A percentile compares a stretch with the other conserved stretches of the same genome.
These are phyloP conservation scores for Leptographium procerum DNA, from an alignment of 2,329 filamentous ascomycete species.

Conservation along the genomic window DNA sequence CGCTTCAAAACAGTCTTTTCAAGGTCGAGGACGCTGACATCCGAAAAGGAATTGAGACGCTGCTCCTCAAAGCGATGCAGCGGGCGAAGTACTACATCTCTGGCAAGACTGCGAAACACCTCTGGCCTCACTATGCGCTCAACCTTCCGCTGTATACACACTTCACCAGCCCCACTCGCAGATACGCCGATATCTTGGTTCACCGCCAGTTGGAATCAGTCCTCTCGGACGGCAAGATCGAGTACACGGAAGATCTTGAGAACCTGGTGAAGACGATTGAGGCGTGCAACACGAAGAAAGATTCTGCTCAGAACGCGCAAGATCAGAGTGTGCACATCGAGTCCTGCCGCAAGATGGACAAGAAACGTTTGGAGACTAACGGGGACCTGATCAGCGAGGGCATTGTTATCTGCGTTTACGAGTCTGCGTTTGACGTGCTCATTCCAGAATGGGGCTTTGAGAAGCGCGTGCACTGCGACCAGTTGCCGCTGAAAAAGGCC, in stretches of 20 bases:
- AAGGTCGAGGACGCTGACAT: constrained; percentile 79
- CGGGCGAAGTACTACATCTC: constrained; percentile 91
- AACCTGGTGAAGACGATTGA: constrained; percentile 84
- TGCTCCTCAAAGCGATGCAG: constrained; percentile 90
- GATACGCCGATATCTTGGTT: constrained; percentile 89
- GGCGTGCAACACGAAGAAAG: constrained; percentile 97
- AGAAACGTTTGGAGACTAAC: constrained; percentile 72
- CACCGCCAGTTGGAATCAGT: constrained; percentile 88
- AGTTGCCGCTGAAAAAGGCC: constrained; percentile 96
- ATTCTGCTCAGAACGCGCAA: constrained; percentile 92
- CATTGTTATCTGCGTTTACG: constrained; percentile 93
- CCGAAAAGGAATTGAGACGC: constrained; percentile 95
- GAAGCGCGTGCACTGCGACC: constrained; percentile 98
- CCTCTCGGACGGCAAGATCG: constrained; percentile 67
- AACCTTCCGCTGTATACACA: constrained; percentile 94
- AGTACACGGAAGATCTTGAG: constrained; percentile 85
- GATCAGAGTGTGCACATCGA: constrained; percentile 99
- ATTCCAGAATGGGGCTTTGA: constrained; percentile 98
- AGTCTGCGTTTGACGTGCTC: constrained; percentile 94
- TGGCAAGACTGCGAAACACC: constrained; percentile 63
- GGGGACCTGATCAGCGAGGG: constrained; percentile 92
- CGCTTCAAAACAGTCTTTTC: constrained; percentile 89
- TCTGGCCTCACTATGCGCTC: constrained; percentile 80
- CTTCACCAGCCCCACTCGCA: constrained; percentile 88
- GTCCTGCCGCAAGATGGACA: constrained; percentile 91